Conservation (phyloP, 1,284 basidiomycete genomes). For the Ustilago tritici region DNA sequence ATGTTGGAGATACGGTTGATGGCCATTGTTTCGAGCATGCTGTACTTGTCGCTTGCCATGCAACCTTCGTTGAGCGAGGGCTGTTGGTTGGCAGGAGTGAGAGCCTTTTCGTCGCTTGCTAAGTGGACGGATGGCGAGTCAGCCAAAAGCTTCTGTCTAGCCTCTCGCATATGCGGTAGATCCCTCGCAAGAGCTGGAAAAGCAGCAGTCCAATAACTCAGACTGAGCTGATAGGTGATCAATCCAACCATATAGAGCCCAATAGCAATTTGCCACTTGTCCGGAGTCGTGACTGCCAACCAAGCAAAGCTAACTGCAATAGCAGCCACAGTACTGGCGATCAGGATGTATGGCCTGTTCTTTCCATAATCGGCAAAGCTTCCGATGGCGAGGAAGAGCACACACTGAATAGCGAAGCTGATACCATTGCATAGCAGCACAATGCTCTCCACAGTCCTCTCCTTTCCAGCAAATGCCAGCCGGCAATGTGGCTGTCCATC, state of each 20-base stretch:
- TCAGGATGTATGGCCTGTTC: slow-evolving; percentile 48
- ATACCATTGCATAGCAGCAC: slow-evolving; percentile 56
- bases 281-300: slow-evolving; percentile 72
- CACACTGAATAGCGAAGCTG: slow-evolving; percentile 62
- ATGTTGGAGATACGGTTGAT: slow-evolving; percentile 87
- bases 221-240: slow-evolving; percentile 81
- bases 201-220: slow-evolving; percentile 84
- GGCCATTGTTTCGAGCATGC: slow-evolving; percentile 81
- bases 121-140: slow-evolving; percentile 5
- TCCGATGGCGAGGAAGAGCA: slow-evolving; percentile 82
- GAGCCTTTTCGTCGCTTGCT: slow-evolving; percentile 5
- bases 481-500: slow-evolving; percentile 61
- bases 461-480: slow-evolving; percentile 72
- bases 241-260: slow-evolving; percentile 84
- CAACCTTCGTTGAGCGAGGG: neutral
- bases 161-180: slow-evolving; percentile 77
- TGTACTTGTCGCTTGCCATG: slow-evolving; percentile 75
- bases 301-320: slow-evolving; percentile 46
- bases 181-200: slow-evolving; percentile 86
- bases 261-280: slow-evolving; percentile 81
- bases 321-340: slow-evolving; percentile 41
- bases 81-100: slow-evolving; percentile 26
- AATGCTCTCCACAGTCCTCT: slow-evolving; percentile 54
- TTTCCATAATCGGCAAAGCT: slow-evolving; percentile 72
- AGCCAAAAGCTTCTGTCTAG: slow-evolving; percentile 75